Conservation (phyloP, 495 filamentous ascomycete genomes). For the Cetradonia linearis region DNA sequence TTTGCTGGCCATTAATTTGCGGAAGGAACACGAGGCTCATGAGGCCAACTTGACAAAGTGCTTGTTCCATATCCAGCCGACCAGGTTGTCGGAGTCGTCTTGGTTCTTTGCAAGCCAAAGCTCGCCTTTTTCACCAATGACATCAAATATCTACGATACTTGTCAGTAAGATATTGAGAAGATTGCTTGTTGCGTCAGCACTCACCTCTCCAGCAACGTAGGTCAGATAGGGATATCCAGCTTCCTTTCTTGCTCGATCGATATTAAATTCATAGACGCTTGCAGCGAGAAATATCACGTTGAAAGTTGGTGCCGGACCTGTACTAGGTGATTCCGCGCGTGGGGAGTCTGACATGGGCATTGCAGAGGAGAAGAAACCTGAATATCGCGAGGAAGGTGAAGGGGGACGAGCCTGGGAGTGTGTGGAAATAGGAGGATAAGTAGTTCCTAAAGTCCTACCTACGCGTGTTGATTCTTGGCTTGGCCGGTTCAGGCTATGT, state of each 20-base stretch:
- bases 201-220: constrained; percentile 82
- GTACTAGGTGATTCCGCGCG: constrained; percentile 28
- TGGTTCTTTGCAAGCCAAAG: constrained; percentile 97
- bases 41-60: constrained; percentile 75
- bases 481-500: constrained; percentile 17
- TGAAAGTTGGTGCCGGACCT: constrained; percentile 29
- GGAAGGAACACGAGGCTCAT: neutral
- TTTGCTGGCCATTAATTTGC: neutral
- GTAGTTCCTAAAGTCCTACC: constrained; percentile 8
- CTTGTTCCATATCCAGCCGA: constrained; percentile 99
- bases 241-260: constrained; percentile 79
- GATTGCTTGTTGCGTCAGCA: constrained; percentile 4
- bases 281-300: constrained; percentile 77
- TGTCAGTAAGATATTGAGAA: constrained; percentile 19
- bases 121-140: constrained; percentile 91
- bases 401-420: constrained; percentile 17
- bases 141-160: constrained; percentile 56
- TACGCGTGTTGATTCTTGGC: constrained; percentile 19
- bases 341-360: constrained; percentile 64
- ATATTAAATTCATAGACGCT: constrained; percentile 96
- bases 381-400: constrained; percentile 35
- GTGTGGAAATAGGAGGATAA: constrained; percentile 12
- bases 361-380: constrained; percentile 72
- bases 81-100: constrained; percentile 62
- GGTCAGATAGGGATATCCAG: constrained; percentile 89